Base-by-base conservation (phyloP, 495 filamentous ascomycete species). In the Penicillium nucicola region DNA sequence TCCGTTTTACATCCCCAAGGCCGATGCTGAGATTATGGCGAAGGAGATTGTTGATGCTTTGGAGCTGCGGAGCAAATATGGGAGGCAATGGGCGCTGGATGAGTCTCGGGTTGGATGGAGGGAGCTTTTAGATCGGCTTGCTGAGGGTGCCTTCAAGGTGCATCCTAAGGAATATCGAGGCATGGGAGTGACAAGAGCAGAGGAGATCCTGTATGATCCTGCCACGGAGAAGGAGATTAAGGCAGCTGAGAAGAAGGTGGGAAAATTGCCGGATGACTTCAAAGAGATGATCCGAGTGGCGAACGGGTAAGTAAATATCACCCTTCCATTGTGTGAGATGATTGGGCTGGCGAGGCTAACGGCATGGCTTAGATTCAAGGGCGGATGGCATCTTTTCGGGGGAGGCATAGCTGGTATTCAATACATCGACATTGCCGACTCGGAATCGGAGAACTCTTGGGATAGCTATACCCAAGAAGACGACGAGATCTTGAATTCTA, bases 11-110 rank as follows among this genome's bases (percentile, higher is more conserved):
- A 42, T 42, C 13, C 13, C 40, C 2, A 42, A 42, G 13, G 40
- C 28, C n/a, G 40, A 42, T 12, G 40, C 40, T 1, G 40, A 30
- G 14, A 25, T 42, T 1, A 42, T 42, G 23, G 22, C n/a, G 23
- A 42, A 28, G 40, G 23, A 42, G 23, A 42, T 42, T 2, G 12
- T 17, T 31, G 40, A 23, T 18, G 40, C 23, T 1, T 20, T 42
- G 40, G 40, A 42, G 40, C 25, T 42, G 17, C 23, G 40, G 23
- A 25, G 23, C 4, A 28, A 30, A 10, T 25, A 42, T 31, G 40
- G 40, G 14, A 42, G 40, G 15, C 40, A 42, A 10, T 42, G 40
- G 40, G 40, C 22, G n/a, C 30, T 42, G 40, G n/a, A 42, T 18
- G n/a, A 23, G 13, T 42, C 40, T 0, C 30, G 31, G n/a, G 40